These are phyloP conservation scores for Rauvolfia tetraphylla DNA, from an alignment of 257 asterid species.

Conservation along the genomic window DNA sequence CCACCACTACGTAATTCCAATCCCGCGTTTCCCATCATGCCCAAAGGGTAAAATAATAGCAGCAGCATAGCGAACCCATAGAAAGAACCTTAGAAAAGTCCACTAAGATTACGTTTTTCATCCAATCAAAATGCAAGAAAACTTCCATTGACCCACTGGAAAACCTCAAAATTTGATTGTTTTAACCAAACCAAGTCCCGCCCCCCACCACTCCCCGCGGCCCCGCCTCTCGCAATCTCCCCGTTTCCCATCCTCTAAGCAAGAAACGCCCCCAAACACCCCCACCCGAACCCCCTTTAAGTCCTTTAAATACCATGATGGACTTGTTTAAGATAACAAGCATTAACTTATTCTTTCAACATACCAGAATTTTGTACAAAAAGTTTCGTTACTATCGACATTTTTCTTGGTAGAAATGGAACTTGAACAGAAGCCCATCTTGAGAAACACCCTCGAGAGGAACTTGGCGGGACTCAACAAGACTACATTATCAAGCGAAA, in stretches of 20 bases:
- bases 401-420: background rate
- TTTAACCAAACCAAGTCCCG: background rate
- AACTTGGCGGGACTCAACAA: background rate
- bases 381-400: background rate
- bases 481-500: background rate
- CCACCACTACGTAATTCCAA: no score
- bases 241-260: no score
- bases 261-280: no score
- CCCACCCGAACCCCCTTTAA: background rate
- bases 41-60: background rate
- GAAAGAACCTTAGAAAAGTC: no score
- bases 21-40: background rate
- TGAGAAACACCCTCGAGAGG: background rate
- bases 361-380: no score
- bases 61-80: background rate
- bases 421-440: background rate
- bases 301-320: background rate
- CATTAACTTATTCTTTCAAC: background rate
- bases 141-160: background rate
- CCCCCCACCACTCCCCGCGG: no score
- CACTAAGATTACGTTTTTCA: background rate
- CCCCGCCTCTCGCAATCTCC: no score
- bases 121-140: constrained; percentile 2
- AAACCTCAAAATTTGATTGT: background rate
- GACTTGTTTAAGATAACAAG: background rate